Evolutionary conservation across 371 early-diverging fungal genomes (phyloP).

Genomic region (Saksenaea oblongispora): DNA sequence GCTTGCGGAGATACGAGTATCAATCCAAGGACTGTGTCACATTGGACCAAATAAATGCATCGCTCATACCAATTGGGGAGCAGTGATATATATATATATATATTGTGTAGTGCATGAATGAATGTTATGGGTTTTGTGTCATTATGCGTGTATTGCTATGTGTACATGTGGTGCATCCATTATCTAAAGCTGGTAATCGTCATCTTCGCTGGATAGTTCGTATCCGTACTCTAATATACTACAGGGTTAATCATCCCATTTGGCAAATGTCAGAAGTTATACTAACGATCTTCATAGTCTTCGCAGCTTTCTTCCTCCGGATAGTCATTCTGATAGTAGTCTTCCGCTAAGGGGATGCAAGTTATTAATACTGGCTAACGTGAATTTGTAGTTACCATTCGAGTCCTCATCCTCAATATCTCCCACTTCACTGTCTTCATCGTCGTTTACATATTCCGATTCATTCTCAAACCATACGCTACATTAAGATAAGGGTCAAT

Average conservation of each 20-base stretch:
- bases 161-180: neutral
- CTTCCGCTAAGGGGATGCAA: constrained; percentile 51
- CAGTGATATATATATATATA: no score
- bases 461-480: constrained; percentile 60
- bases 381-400: constrained; percentile 38
- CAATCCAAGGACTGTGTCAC: no score
- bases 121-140: neutral
- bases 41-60: no score
- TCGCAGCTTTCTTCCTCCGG: constrained; percentile 59
- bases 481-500: neutral
- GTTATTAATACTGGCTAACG: neutral
- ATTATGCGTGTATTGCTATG: neutral
- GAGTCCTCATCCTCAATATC: constrained; percentile 64
- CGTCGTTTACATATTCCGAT: constrained; percentile 55
- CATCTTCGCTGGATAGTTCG: constrained; percentile 35
- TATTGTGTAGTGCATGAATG: neutral
- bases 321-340: constrained; percentile 66
- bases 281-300: constrained; percentile 50
- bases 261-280: neutral
- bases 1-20: no score
- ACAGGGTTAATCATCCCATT: neutral
- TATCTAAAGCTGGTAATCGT: constrained; percentile 21
- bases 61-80: no score
- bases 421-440: constrained; percentile 52
- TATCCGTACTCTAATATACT: constrained; percentile 18